Evolutionary conservation across 305 asterid genomes (phyloP).

Genomic region (Plantago lanceolata): DNA sequence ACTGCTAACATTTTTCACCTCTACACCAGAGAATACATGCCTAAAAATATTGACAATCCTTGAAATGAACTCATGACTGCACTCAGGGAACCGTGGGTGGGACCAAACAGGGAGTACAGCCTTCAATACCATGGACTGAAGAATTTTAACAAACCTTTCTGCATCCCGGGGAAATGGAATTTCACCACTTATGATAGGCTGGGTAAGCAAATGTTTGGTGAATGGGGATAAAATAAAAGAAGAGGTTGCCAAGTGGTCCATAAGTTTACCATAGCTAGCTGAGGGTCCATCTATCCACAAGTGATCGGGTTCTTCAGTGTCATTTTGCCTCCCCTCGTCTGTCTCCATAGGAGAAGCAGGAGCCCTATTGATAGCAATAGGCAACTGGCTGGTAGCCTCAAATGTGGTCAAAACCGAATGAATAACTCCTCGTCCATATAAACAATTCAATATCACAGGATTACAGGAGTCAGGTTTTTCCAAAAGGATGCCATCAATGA

Average conservation of each 20-base stretch:
- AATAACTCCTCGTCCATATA: conserved; percentile 82
- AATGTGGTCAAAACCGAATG: conserved; percentile 76
- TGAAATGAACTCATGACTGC: conserved; percentile 78
- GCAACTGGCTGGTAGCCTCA: conserved; percentile 94
- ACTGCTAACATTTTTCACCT: conserved; percentile 57
- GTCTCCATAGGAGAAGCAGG: conserved; percentile 99
- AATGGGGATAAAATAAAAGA: conserved; percentile 78
- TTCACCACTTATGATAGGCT: conserved; percentile 80
- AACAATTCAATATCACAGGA: conserved; percentile 75
- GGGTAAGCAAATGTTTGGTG: conserved; percentile 84
- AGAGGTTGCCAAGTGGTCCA: conserved; percentile 95
- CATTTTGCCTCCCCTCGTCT: conserved; percentile 80
- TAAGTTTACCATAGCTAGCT: conserved; percentile 84
- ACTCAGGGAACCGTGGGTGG: conserved; percentile 80
- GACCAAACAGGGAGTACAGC: conserved; percentile 92
- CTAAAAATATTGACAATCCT: conserved; percentile 65
- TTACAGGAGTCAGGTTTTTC: conserved; percentile 89
- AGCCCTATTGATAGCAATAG: conserved; percentile 57
- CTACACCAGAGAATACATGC: conserved; percentile 88
- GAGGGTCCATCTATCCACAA: conserved; percentile 78
- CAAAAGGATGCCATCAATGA: conserved; percentile 72
- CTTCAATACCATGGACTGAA: conserved; percentile 88
- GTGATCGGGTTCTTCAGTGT: conserved; percentile 49
- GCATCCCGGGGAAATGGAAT: conserved; percentile 81
- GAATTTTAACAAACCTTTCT: conserved; percentile 80